Percentiles rank a stretch among this genome's conserved stretches.
These are phyloP conservation scores for Candida smagusa DNA, from an alignment of 1,139 yeast genomes.

Conservation along the genomic window DNA sequence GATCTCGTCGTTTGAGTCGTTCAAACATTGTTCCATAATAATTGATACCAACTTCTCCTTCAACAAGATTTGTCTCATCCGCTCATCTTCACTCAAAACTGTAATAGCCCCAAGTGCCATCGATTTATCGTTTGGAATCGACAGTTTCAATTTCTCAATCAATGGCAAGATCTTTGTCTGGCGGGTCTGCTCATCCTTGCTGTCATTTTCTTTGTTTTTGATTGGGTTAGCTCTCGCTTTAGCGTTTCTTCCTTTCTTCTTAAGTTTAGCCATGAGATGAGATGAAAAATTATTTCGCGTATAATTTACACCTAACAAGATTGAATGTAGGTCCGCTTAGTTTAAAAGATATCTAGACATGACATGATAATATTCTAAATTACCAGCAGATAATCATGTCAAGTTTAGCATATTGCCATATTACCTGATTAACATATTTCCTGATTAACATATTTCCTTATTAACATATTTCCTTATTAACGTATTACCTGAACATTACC, in stretches of 20 bases:
- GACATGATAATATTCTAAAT: too few relatives aligned
- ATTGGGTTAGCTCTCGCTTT: conserved; percentile 51
- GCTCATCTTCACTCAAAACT: conserved; percentile 65
- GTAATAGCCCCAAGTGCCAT: conserved; percentile 77
- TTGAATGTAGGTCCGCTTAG: too few relatives aligned
- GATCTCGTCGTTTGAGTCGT: conserved; percentile 69
- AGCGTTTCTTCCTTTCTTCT: conserved; percentile 64
- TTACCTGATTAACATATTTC: too few relatives aligned
- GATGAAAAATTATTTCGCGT: not conserved
- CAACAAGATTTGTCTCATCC: conserved; percentile 58
- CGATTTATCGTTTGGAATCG: conserved; percentile 68
- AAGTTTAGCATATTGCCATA: too few relatives aligned
- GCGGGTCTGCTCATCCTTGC: conserved; percentile 48
- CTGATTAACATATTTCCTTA: too few relatives aligned
- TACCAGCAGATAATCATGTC: too few relatives aligned
- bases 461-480: too few relatives aligned
- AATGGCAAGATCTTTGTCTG: conserved; percentile 64
- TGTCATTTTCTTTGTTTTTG: conserved; percentile 18
- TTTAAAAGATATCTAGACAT: too few relatives aligned
- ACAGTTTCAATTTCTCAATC: conserved; percentile 59
- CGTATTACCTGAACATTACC: too few relatives aligned
- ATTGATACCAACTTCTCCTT: conserved; percentile 68
- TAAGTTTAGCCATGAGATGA: conserved; percentile 66
- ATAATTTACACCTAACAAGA: too few relatives aligned
- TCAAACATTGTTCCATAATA: conserved; percentile 61